These are phyloP conservation scores for Murraya koenigii DNA, from an alignment of 345 rosid genomes.

Conservation along the genomic window DNA sequence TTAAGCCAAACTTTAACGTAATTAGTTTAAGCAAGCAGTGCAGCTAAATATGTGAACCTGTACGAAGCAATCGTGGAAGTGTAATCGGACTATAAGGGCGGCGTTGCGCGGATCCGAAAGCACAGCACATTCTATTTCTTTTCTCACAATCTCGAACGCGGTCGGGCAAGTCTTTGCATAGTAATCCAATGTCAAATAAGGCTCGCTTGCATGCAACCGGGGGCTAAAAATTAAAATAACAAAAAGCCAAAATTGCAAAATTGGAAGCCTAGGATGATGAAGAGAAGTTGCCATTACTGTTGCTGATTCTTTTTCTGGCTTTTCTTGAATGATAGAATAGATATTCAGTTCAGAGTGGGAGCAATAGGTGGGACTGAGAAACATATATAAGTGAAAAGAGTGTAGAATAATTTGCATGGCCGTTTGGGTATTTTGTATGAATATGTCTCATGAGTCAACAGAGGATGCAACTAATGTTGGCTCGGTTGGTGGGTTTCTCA, in stretches of 20 bases:
- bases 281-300: constrained; percentile 16
- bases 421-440: constrained; percentile 23
- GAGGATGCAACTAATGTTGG: constrained; percentile 63
- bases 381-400: constrained; percentile 31
- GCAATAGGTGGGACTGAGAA: constrained; percentile 27
- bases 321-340: not conserved
- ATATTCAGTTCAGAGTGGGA: constrained; percentile 21
- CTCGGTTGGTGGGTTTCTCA: constrained; percentile 49
- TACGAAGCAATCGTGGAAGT: constrained; percentile 91
- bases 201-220: constrained; percentile 28
- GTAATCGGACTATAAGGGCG: constrained; percentile 61
- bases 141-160: constrained; percentile 59
- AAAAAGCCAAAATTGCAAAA: constrained; percentile 23
- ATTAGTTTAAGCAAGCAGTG: not conserved
- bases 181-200: constrained; percentile 64
- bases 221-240: constrained; percentile 23
- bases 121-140: constrained; percentile 90
- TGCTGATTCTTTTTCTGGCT: not conserved
- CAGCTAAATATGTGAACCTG: constrained; percentile 43
- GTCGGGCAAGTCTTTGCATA: constrained; percentile 68
- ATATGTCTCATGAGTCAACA: constrained; percentile 38
- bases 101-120: constrained; percentile 83
- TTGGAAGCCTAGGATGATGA: constrained; percentile 2
- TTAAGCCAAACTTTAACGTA: no score
- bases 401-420: not conserved